Evolutionary conservation across 2,329 filamentous ascomycete genomes (phyloP), one percentile per base, ranked within the genome.

Genomic region (Talaromyces piceae): DNA sequence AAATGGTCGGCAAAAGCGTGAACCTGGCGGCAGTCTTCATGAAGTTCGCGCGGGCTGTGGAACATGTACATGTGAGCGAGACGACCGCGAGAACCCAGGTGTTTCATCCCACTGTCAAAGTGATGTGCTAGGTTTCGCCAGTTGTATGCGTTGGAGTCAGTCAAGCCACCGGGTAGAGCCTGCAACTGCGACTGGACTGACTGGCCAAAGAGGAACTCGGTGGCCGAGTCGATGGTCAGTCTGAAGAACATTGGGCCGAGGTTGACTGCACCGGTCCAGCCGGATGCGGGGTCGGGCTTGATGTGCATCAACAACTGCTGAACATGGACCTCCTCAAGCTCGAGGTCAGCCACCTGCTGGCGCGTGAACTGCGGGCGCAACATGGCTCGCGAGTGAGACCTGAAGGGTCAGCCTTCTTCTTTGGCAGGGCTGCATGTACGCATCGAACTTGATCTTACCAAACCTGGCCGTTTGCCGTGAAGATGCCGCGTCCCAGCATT

Each of bases 311-410:
- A 74, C 0, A 61, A 87, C 77, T 22, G 41, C 23, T 52, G 50
- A 13, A 91, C 78, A 63, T 95, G 89, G 20, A 76, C 74, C 70
- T 95, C 91, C 63, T 95, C 91, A 53, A 85, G 83, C 47, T 88
- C 78, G 54, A 95, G 72, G 66, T 95, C 88, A 56, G 84, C 86
- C 30, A 95, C 81, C 18, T 90, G 86, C 62, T 94, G 87, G 60
- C 86, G 86, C 62, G 89, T 83, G 68, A 95, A 95, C 62, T 94
- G 88, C 0, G 91, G 90, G 2, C 90, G 79, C 56, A 96, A 83
- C 54, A 95, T 75, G 57, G 88, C 83, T n/a, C 91, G 79, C 48
- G 84, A 89, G 51, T 79, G 77, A 58, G 90, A 85, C 91, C 91
- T 51, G 6, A 9, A 37, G 7, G 48, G 77, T 71, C 23, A 43